These are phyloP conservation scores for Phytophthora litchii DNA, from an alignment of 352 stramenopile species.

Conservation along the genomic window DNA sequence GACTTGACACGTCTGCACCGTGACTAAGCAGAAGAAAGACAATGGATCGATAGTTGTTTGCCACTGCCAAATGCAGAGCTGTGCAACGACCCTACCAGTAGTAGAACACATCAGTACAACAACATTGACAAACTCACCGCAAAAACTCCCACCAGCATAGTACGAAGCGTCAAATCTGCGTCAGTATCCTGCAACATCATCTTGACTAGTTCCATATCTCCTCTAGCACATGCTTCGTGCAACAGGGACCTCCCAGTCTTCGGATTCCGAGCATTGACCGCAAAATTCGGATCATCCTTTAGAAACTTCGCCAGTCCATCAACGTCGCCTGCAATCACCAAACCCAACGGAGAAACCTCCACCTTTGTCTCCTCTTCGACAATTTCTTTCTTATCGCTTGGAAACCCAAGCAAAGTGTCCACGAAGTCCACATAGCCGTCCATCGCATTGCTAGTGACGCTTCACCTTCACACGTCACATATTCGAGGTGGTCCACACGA, in stretches of 20 bases:
- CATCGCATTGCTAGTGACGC: constrained; percentile 15
- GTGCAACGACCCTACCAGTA: constrained; percentile 72
- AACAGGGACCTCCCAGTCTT: constrained; percentile 56
- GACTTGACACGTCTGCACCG: constrained; percentile 54
- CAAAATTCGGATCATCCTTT: constrained; percentile 16
- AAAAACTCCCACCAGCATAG: constrained; percentile 56
- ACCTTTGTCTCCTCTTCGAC: background rate
- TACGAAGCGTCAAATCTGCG: constrained; percentile 59
- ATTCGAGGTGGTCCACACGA: constrained; percentile 20
- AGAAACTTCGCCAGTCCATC: constrained; percentile 34
- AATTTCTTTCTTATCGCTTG: background rate
- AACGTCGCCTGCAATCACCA: constrained; percentile 39
- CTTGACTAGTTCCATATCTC: constrained; percentile 58
- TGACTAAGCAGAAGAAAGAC: constrained; percentile 76
- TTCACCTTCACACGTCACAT: constrained; percentile 38
- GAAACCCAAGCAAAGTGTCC: constrained; percentile 47
- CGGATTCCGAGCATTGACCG: constrained; percentile 46
- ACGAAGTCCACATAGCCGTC: constrained; percentile 45
- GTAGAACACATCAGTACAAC: background rate
- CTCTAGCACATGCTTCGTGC: constrained; percentile 64
- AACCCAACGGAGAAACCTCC: constrained; percentile 25
- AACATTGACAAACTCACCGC: background rate
- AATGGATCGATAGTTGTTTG: constrained; percentile 58
- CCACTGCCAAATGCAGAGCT: constrained; percentile 64
- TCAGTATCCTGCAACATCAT: constrained; percentile 53